Evolutionary conservation across 2,329 filamentous ascomycete genomes (phyloP), one percentile per base, ranked within the genome.

Genomic region (Parastagonospora nodorum): DNA sequence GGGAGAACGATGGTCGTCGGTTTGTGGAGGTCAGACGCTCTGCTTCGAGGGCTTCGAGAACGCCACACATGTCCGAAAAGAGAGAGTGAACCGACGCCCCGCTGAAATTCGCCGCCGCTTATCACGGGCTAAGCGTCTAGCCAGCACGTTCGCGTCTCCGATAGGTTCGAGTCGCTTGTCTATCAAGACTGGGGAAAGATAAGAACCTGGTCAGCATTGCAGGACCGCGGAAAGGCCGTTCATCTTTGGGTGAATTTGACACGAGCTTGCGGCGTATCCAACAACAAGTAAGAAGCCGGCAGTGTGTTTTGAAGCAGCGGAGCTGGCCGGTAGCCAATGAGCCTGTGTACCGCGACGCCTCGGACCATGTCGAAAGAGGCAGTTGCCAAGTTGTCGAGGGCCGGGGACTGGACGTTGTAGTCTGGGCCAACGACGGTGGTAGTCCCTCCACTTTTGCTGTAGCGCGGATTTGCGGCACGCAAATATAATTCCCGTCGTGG

Each of bases 51-150:
- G 51, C 60, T 67, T 67, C 55, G 52, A 64, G 67, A 65, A 68
- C 57, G 60, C 66, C 57, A 64, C 57, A 43, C 64, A 56, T 63
- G 52, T 45, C 68, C 67, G 5, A 53, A 63, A 60, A 45, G 37
- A 59, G 67, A 53, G 63, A 53, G 57, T 70, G 65, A 67, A 63
- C 70, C 69, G 70, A 68, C 58, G 61, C 66, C 63, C 64, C 64
- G 60, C 63, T 50, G 55, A 62, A 46, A 60, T 64, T 71, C 61
- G 69, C 67, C 68, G 66, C 69, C 62, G 68, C 60, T 70, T 73
- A 72, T 73, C 67, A 67, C 52, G 24, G 40, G 45, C 61, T 54
- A 61, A 53, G 51, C 37, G 27, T 31, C 41, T 31, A 15, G 49
- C 46, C 19, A 44, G 52, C 58, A 60, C 55, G 55, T 58, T 57